Base-by-base conservation (phyloP, 805 yeast species). In the Candida morakotiae region DNA sequence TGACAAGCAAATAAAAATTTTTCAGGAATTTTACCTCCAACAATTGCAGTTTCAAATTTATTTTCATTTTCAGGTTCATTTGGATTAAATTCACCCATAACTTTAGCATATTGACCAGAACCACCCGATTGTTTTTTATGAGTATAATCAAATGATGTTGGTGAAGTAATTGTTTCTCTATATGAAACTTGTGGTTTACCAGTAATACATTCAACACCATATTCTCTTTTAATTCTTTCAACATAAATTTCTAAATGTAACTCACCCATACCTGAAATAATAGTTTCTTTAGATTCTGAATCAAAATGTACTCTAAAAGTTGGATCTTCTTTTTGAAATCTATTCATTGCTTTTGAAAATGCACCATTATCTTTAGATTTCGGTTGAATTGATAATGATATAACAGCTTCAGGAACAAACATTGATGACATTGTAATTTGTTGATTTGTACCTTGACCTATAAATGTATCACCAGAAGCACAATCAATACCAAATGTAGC, bases 111-210 rank as follows among this genome's bases (percentile, higher is more conserved):
- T 73, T 93, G 99, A 68, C 99, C 99, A 48, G 98, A 95, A 77
- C 99, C 99, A 64, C 99, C 99, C 56, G 91, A 77, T 71, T 93
- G 99, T 60, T 88, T 91, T 77, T 93, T 93, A 73, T 91, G 98
- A 20, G 96, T 83, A 68, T 83, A 87, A 60, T 93, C 98, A 56
- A 93, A 91, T 10, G 79, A 71, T 21, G 91, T 74, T 28, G 85
- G 69, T 2, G 74, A 59, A 25, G 84, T 69, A 47, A 91, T 80
- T 28, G 98, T 83, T 68, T 93, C 99, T 65, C 99, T 81, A 69
- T 93, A 93, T 13, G 98, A 87, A 28, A 93, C 99, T 71, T 89
- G 96, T 33, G 99, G 99, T 64, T 84, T 83, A 60, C 99, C 98
- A 42, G 96, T 91, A 26, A 79, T 72, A 70, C 98, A 91, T 41